Evolutionary conservation across 345 rosid species (phyloP), one percentile per base, ranked within the genome.

Genomic region (Chamaenerion angustifolium): DNA sequence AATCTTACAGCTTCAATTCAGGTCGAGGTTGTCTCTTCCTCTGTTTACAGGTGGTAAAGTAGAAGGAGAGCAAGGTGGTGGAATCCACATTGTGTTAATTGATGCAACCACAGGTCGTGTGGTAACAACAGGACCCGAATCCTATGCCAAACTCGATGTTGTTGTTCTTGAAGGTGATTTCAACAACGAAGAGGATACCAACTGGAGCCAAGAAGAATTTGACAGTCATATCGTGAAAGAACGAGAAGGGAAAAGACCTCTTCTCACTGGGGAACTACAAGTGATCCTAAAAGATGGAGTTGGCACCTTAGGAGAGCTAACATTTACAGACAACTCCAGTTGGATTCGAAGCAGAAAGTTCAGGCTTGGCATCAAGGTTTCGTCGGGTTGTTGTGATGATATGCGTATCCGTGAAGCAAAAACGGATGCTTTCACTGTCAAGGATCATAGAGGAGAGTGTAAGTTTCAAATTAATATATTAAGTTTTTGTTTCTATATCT

Each of bases 361-460:
- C 64, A 87, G 98, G 68, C 70, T 92, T 1, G 98, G 98, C 52
- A 66, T 87, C 66, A 83, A 68, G 69, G 83, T 87, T 50, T 61
- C 84, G 41, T 59, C 77, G 14, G 94, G 83, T 51, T 77, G 48
- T 68, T 80, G 76, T 64, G 94, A 84, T 47, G 81, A 81, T 13
- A 58, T 84, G 46, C 90, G 74, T 52, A 71, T 87, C 11, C 84
- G 94, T 21, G 98, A 92, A 74, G 98, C 98, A 5, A 92, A 87
- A 71, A 84, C 98, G 2, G 98, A 92, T 45, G 88, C 98, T 48
- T 92, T 92, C 55, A 87, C 88, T 6, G 98, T 92, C 37, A 92
- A 92, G 76, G 98, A 92, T 66, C 98, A 92, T 51, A 65, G 98
- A 54, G 98, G 98, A 68, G 96, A 92, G 71, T 68, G 98, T 87